Percentiles rank a stretch among this genome's conserved stretches.
Conservation (phyloP, 2,329 filamentous ascomycete genomes). For the Stagonosporopsis rhizophila region DNA sequence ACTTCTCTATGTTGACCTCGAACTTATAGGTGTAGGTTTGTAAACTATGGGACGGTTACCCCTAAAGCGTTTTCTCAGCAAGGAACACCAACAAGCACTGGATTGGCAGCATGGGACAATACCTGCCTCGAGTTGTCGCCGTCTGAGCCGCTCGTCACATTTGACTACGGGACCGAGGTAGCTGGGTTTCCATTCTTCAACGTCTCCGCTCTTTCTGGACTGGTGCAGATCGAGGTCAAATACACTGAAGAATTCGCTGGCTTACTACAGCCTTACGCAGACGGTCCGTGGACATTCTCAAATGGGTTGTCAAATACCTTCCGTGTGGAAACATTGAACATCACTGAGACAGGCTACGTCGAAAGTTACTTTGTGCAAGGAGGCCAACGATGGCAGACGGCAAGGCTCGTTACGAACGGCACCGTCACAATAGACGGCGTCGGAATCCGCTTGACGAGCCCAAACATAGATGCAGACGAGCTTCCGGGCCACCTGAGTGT, state of each 20-base stretch:
- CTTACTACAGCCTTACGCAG: constrained; percentile 4
- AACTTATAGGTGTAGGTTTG: not conserved
- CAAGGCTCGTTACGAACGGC: constrained; percentile 47
- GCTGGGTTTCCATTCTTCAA: constrained; percentile 26
- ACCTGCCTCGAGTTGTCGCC: constrained; percentile 11
- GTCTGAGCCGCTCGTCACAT: constrained; percentile 4
- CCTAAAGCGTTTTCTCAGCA: not conserved
- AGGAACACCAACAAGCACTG: not conserved
- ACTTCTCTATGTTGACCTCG: too few species aligned
- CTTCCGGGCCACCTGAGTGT: constrained; percentile 42
- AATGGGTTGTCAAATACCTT: constrained; percentile 36
- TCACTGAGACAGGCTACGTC: constrained; percentile 38
- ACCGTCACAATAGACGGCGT: constrained; percentile 41
- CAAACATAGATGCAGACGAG: constrained; percentile 24
- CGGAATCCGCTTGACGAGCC: constrained; percentile 44
- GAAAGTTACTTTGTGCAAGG: constrained; percentile 51
- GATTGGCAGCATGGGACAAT: not conserved
- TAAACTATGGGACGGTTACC: not conserved
- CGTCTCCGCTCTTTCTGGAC: not conserved
- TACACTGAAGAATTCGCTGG: constrained; percentile 14
- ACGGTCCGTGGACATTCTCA: constrained; percentile 29
- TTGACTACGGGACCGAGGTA: constrained; percentile 29
- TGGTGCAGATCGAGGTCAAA: constrained; percentile 18
- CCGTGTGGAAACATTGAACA: constrained; percentile 50
- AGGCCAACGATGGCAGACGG: constrained; percentile 52